Evolutionary conservation across 164 flowering plant genomes (phyloP).

Genomic region (Magnolia sinica): DNA sequence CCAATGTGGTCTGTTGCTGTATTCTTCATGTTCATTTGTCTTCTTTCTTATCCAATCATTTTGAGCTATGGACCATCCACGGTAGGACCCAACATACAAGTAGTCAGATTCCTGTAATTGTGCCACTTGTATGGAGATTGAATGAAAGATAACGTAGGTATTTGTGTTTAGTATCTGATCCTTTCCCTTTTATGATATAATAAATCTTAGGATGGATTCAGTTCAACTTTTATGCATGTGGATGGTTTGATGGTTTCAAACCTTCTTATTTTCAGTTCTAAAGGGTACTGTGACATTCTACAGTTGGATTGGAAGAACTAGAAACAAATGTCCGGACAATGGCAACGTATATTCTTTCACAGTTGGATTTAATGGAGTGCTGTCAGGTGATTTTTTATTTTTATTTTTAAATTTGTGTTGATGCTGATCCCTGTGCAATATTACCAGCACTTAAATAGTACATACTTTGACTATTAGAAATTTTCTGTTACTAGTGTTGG

Average conservation of each 20-base stretch:
- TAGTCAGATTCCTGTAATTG: too few species aligned
- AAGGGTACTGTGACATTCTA: constrained; percentile 5
- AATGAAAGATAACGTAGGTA: too few species aligned
- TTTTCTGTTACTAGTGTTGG: too few species aligned
- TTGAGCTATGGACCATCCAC: too few species aligned
- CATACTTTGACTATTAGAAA: too few species aligned
- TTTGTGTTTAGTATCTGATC: too few species aligned
- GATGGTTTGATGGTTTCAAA: background rate
- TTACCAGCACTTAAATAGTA: background rate
- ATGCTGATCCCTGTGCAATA: background rate
- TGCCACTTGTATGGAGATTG: too few species aligned
- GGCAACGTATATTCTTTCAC: constrained; percentile 13
- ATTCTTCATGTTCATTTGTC: too few species aligned
- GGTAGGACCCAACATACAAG: too few species aligned
- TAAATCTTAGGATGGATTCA: background rate
- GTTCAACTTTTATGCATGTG: background rate
- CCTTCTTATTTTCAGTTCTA: background rate
- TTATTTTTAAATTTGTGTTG: background rate
- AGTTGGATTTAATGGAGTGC: constrained; percentile 20
- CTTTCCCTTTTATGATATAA: background rate
- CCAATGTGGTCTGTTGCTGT: too few species aligned
- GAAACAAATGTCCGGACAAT: constrained; percentile 19
- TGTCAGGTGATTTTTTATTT: constrained; percentile 19
- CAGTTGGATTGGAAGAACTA: constrained; percentile 25
- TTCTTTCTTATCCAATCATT: too few species aligned